These are phyloP conservation scores for Lasiosphaeria hispida DNA, from an alignment of 495 filamentous ascomycete genomes.

Conservation along the genomic window DNA sequence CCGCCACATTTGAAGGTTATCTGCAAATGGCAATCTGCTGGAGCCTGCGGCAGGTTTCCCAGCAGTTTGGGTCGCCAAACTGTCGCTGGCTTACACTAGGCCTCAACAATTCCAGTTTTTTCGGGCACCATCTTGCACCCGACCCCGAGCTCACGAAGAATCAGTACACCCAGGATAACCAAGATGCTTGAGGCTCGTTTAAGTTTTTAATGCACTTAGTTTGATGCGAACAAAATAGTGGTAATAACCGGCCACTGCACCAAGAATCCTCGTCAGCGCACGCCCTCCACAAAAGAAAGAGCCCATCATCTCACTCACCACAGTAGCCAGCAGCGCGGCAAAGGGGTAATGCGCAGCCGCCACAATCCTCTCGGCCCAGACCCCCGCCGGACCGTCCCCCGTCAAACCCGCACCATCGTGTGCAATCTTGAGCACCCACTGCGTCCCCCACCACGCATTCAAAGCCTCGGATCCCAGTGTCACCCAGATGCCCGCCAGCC, in stretches of 20 bases:
- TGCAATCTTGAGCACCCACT: slow-evolving; percentile 16
- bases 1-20: too few species aligned
- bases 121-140: too few species aligned
- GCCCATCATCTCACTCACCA: slow-evolving; percentile 2
- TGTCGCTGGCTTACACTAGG: too few species aligned
- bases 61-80: too few species aligned
- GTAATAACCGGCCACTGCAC: slow-evolving; percentile 1
- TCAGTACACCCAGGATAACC: too few species aligned
- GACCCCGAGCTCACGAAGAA: too few species aligned
- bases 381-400: slow-evolving; percentile 1
- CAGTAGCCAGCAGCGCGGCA: slow-evolving; percentile 7
- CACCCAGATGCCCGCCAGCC: slow-evolving; percentile 15
- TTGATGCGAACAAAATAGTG: neutral
- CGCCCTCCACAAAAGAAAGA: neutral
- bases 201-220: neutral
- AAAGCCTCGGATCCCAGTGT: slow-evolving; percentile 14
- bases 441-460: slow-evolving; percentile 22
- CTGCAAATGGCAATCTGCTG: too few species aligned
- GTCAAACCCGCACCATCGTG: slow-evolving; percentile 14
- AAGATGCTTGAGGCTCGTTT: too few species aligned
- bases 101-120: too few species aligned
- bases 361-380: slow-evolving; percentile 18
- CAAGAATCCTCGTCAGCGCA: neutral
- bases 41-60: too few species aligned
- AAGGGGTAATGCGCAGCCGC: slow-evolving; percentile 13